Evolutionary conservation across 1,284 basidiomycete genomes (phyloP), one percentile per base, ranked within the genome.

Genomic region (Tilletia setariae): DNA sequence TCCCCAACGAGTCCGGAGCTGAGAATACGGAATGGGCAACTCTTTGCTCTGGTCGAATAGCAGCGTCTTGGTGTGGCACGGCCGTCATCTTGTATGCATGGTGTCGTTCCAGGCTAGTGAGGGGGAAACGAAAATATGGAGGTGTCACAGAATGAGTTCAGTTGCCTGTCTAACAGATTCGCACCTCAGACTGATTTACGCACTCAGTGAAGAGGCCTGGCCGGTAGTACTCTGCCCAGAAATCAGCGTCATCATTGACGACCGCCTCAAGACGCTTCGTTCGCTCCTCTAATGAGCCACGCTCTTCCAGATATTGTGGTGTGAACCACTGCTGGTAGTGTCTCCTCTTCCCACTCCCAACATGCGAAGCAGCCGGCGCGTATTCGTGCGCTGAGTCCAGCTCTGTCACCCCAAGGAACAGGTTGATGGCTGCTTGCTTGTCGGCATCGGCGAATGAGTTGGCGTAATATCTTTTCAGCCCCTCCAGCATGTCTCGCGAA

Each of bases 371-470:
- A 42, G 15, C 62, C 6, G 23, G 62, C 15, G 35, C 44, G 42
- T 47, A 64, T 7, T 44, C 42, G 23, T 64, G 62, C 9, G 42
- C 62, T 8, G 40, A 47, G 21, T 47, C 62, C 15, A 44, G 16
- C n/a, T 47, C 73, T 44, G 76, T 61, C 86, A 96, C 88, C 15
- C 95, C 94, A 2, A 98, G 88, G 83, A 98, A 98, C 28, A 98
- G 87, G 82, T 99, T 95, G 82, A 98, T 99, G 0, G 96, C 94
- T 0, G 91, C 88, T 83, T 99, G 96, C 83, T 98, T 98, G 83
- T 98, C 96, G 1, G 93, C 94, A 80, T 99, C 80, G 15, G 74
- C 77, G 42, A 98, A 87, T 2, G 92, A 94, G 79, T 98, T 99
- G 3, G 94, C 91, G 80, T 98, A 98, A 82, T 96, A 98, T 21